These are phyloP conservation scores for Voacanga thouarsii DNA, from an alignment of 257 asterid species.

Conservation along the genomic window DNA sequence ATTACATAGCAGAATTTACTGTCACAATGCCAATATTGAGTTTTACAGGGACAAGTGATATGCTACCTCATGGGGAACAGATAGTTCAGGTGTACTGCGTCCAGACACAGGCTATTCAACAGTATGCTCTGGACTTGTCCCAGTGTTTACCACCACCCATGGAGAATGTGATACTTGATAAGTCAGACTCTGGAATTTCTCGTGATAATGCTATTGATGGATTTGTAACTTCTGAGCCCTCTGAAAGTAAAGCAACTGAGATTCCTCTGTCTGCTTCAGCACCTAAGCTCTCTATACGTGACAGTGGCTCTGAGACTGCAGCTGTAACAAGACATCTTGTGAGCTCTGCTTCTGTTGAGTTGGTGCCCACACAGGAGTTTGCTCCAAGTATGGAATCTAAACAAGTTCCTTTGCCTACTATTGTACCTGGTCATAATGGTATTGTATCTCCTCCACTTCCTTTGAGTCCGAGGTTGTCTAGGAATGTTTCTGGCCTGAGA, in stretches of 20 bases:
- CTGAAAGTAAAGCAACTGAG: slow-evolving; percentile 47
- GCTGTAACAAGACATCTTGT: slow-evolving; percentile 39
- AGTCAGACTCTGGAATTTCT: slow-evolving; percentile 51
- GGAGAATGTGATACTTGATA: slow-evolving; percentile 56
- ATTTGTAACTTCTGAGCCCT: slow-evolving; percentile 37
- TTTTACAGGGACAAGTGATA: slow-evolving; percentile 86
- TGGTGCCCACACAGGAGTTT: slow-evolving; percentile 42
- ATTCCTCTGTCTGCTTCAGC: slow-evolving; percentile 51
- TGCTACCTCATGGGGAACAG: slow-evolving; percentile 81
- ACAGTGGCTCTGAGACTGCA: slow-evolving; percentile 47
- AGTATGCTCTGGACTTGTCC: slow-evolving; percentile 84
- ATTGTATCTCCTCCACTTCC: slow-evolving; percentile 54
- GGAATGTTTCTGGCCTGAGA: slow-evolving; percentile 62
- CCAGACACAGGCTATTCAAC: slow-evolving; percentile 98
- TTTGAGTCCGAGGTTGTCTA: slow-evolving; percentile 73
- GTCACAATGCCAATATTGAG: slow-evolving; percentile 98
- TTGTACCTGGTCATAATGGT: slow-evolving; percentile 40
- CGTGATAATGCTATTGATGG: slow-evolving; percentile 54
- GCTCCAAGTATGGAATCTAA: slow-evolving; percentile 49
- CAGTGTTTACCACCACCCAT: slow-evolving; percentile 87
- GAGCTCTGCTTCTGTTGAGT: slow-evolving; percentile 41
- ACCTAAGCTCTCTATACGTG: slow-evolving; percentile 46
- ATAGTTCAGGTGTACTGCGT: slow-evolving; percentile 92
- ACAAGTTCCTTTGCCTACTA: slow-evolving; percentile 33
- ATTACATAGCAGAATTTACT: slow-evolving; percentile 84